Conservation (phyloP, 2,329 filamentous ascomycete species). For the Pleomassaria siparia region DNA sequence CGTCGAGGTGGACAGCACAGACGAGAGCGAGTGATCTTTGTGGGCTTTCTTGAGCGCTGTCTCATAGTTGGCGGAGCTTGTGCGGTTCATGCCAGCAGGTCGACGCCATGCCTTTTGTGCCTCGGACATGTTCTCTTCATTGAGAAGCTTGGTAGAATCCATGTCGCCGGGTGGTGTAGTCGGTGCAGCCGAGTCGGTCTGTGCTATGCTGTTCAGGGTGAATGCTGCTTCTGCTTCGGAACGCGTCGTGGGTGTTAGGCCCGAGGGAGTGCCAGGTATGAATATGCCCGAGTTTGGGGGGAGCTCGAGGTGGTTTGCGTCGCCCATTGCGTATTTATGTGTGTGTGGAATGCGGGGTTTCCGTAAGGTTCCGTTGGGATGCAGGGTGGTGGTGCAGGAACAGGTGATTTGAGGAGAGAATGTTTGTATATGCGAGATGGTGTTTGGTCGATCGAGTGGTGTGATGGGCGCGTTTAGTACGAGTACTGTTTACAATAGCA, state of each 20-base stretch:
- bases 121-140: constrained; percentile 16
- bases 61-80: constrained; percentile 37
- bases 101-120: constrained; percentile 32
- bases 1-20: constrained; percentile 23
- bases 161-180: constrained; percentile 17
- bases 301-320: constrained; percentile 14
- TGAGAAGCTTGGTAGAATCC: neutral
- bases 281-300: constrained; percentile 21
- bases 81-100: constrained; percentile 21
- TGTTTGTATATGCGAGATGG: neutral
- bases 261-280: constrained; percentile 31
- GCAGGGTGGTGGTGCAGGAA: neutral
- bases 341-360: neutral
- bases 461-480: no score
- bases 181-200: constrained; percentile 41
- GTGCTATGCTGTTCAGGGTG: constrained; percentile 28
- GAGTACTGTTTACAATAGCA: neutral
- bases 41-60: constrained; percentile 25
- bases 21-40: constrained; percentile 24
- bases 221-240: constrained; percentile 40
- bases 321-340: constrained; percentile 18
- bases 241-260: constrained; percentile 39
- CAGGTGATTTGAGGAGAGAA: constrained; percentile 1
- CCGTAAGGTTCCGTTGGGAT: constrained; percentile 1
- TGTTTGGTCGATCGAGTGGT: neutral